Base-by-base conservation (phyloP, 164 flowering plant genomes). In the Magnolia changhungtana region DNA sequence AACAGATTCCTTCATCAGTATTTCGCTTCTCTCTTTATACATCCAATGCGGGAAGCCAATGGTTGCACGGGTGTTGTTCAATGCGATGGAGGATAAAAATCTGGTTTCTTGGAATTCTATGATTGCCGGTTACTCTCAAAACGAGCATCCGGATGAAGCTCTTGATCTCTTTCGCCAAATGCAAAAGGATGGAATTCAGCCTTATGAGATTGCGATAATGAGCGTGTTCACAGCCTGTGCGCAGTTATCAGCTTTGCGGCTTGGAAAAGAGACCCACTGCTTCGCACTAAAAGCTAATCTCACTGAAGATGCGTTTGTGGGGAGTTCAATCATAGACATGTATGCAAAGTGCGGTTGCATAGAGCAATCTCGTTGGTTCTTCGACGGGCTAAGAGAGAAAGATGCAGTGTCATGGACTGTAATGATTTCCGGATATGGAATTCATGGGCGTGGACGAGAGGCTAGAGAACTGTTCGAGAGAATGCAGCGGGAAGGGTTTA, bases 31-130 rank as follows among this genome's bases (percentile, higher is more conserved):
- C 37, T 89, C 93, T 7, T 81, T 89, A 24, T 90, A 91, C 76
- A 73, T 83, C 69, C 83, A 79, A 31, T 91, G 92, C 74, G 84
- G 81, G 21, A 78, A 84, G 72, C 31, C 78, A 18, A 64, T 19
- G 21, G 21, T 77, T 72, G 90, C 89, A 14, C 72, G 79, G 65
- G 20, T 45, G 11, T 72, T 88, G 66, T 92, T 92, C 74, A 79
- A 86, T 61, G 67, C 67, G 68, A 83, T 88, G 83, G 80, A 73
- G n/a, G 83, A 82, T 67, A 90, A 78, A 78, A 84, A 75, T 79
- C 72, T 74, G 68, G 90, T 89, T 4, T 76, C 86, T 68, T 91
- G 93, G 92, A 90, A 91, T 81, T 84, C 88, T n/a, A 91, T 92
- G 93, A 85, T 92, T 23, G 21, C 90, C 65, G 97, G 95, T 21